These are phyloP conservation scores for Aspergillus floridensis DNA, from an alignment of 2,329 filamentous ascomycete species.

Conservation along the genomic window DNA sequence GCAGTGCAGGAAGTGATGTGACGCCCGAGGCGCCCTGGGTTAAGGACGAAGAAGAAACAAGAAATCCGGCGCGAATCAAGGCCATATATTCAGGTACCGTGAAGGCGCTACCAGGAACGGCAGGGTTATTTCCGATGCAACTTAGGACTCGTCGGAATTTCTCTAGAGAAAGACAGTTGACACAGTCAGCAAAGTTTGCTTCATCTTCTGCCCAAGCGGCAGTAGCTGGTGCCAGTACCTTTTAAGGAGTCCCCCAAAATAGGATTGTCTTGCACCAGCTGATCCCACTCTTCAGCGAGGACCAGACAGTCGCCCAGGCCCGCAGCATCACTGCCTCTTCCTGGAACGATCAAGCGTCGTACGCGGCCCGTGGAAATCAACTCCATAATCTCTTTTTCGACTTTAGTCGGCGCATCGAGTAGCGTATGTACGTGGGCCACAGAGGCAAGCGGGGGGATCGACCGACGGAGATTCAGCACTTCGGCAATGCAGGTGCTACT, in stretches of 20 bases:
- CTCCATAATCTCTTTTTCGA: slow-evolving; percentile 58
- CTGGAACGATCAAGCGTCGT: slow-evolving; percentile 55
- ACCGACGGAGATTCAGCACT: slow-evolving; percentile 55
- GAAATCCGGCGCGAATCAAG: slow-evolving; percentile 54
- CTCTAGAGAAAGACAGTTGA: slow-evolving; percentile 27
- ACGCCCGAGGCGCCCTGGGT: slow-evolving; percentile 41
- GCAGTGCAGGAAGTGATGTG: slow-evolving; percentile 40
- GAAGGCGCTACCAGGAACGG: slow-evolving; percentile 47
- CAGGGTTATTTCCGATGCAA: slow-evolving; percentile 47
- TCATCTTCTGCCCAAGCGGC: background rate
- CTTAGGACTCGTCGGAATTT: slow-evolving; percentile 52
- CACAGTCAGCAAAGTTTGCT: background rate
- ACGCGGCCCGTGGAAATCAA: slow-evolving; percentile 52
- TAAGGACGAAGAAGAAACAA: slow-evolving; percentile 49
- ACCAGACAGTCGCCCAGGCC: slow-evolving; percentile 60
- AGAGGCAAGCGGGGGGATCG: slow-evolving; percentile 58
- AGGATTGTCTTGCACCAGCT: slow-evolving; percentile 36
- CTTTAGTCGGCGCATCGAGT: slow-evolving; percentile 54
- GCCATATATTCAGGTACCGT: slow-evolving; percentile 47
- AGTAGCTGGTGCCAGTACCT: slow-evolving; percentile 23
- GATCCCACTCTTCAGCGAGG: slow-evolving; percentile 53
- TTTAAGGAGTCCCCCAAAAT: slow-evolving; percentile 36
- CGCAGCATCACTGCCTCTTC: slow-evolving; percentile 55
- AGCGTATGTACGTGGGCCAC: slow-evolving; percentile 61
- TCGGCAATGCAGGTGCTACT: slow-evolving; percentile 60